Evolutionary conservation across 2,329 filamentous ascomycete species (phyloP), one percentile per base, ranked within the genome.

Genomic region (Exophiala aquamarina): DNA sequence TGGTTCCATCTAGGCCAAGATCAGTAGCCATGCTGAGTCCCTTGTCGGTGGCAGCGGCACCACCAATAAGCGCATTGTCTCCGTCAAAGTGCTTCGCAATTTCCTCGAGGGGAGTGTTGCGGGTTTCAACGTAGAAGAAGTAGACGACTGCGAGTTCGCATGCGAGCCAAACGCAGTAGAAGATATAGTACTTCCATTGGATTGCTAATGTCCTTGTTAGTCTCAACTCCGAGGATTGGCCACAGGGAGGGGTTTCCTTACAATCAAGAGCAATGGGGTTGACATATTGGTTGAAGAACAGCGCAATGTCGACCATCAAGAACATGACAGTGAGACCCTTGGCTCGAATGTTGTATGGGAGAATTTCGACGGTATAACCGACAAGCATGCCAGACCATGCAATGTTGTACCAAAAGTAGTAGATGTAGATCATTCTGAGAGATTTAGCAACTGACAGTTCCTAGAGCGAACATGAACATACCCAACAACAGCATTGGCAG

Each of bases 51-150:
- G 47, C 57, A 37, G 48, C 51, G 26, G 32, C 57, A 38, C 58
- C 60, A 28, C 55, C 59, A 20, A 58, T 74, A 20, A 55, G 45
- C 15, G 78, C 79, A 26, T 77, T 70, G 20, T 82, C 77, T 31
- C 82, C 84, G 57, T 87, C 84, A 59, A 88, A 87, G 63, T 87
- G 85, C 59, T 79, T 78, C 37, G 83, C 80, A 52, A 86, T 77
- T 62, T 86, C 82, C 63, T 87, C 84, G 1, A 88, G 79, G 2
- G 83, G 87, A 0, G 82, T 81, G 6, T 84, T 83, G 59, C 81
- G 82, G 14, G 84, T 88, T 70, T 89, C 53, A 10, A 56, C 44
- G 44, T 65, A 69, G 53, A 60, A 66, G 58, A 66, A 66, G 44
- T 56, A 70, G 15, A 69, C 65, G 26, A 65, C 54, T 4, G 56